Evolutionary conservation across 2,329 filamentous ascomycete genomes (phyloP), one percentile per base, ranked within the genome.

Genomic region (Cryphonectria parasitica): DNA sequence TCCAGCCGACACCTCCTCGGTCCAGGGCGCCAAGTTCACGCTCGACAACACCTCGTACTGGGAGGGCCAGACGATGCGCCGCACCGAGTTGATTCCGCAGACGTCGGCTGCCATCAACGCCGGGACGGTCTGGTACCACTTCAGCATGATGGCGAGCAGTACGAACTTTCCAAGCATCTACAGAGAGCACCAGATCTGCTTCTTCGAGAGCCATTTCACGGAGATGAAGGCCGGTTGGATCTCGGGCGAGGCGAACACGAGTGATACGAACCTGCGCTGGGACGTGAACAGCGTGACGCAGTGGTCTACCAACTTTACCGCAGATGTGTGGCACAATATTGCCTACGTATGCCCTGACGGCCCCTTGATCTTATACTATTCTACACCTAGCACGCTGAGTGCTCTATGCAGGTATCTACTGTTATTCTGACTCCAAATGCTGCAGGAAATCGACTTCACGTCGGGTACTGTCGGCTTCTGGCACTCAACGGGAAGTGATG

Each of bases 1-100:
- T 80, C 87, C 89, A 0, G 86, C 86, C 74, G 90, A 92, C 78
- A 83, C 82, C 0, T 83, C 82, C 64, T 89, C 88, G 65, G 85
- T 82, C 49, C 87, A 92, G 79, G 91, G 91, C 25, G 88, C 87
- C 74, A 90, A 91, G 77, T 88, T 93, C 79, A 91, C 89, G 5
- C 89, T 93, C 65, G 82, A 85, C 76, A 79, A 79, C 75, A 90
- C 87, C 0, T 85, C 91, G 0, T 91, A 88, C 78, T 93, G 91
- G 91, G 90, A 93, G 79, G 89, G 88, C 31, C 89, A 92, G 77
- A 87, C 79, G 64, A 93, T 93, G 91, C 88, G 90, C 78, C 86
- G 91, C 66, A 92, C 89, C 0, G 91, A 93, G 81, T 82, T 93
- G 72, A 93, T 94, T 74, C 91, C 91, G 11, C 89, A 92, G 80